phyloP scores from a whole-genome alignment of 2,329 filamentous ascomycete genomes.

The Fusarium sp. region DNA sequence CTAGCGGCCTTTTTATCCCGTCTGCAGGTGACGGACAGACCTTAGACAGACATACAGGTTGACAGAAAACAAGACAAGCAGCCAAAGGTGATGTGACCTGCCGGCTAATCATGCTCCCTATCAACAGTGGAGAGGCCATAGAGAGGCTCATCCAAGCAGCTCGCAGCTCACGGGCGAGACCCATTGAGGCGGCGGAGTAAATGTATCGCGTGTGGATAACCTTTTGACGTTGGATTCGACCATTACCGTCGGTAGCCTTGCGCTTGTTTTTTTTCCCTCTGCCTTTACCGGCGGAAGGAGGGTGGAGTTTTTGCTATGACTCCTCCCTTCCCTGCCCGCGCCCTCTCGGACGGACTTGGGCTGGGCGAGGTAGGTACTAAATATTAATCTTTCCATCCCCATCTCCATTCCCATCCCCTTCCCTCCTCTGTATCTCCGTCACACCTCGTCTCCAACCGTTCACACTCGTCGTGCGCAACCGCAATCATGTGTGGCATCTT shows the following conservation, averaged over 20 bases:
- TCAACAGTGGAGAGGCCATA: conserved; percentile 22
- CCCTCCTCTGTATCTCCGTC: conserved; percentile 8
- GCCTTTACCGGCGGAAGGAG: conserved; percentile 36
- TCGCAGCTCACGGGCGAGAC: not conserved
- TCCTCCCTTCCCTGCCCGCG: conserved; percentile 24
- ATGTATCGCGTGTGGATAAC: conserved; percentile 37
- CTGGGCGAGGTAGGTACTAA: conserved; percentile 13
- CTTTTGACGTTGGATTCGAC: conserved; percentile 26
- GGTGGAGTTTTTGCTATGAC: conserved; percentile 39
- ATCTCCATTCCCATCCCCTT: conserved; percentile 20
- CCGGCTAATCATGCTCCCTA: conserved; percentile 14
- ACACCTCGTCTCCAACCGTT: conserved; percentile 6
- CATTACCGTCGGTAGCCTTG: conserved; percentile 37
- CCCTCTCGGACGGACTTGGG: conserved; percentile 11
- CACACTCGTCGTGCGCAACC: conserved; percentile 36
- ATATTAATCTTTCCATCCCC: conserved; percentile 38
- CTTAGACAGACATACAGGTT: conserved; percentile 12
- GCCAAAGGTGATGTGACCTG: not conserved
- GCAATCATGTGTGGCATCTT: conserved; percentile 95
- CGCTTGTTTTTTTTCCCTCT: conserved; percentile 32
- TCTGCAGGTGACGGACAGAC: conserved; percentile 6
- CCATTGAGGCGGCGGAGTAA: conserved; percentile 32
- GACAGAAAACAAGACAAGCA: conserved; percentile 4
- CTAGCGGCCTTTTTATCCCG: conserved; percentile 14
- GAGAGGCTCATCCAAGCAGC: conserved; percentile 14